Evolutionary conservation across 1,284 basidiomycete species (phyloP).

Genomic region (Mycosarcoma mackinlayi): DNA sequence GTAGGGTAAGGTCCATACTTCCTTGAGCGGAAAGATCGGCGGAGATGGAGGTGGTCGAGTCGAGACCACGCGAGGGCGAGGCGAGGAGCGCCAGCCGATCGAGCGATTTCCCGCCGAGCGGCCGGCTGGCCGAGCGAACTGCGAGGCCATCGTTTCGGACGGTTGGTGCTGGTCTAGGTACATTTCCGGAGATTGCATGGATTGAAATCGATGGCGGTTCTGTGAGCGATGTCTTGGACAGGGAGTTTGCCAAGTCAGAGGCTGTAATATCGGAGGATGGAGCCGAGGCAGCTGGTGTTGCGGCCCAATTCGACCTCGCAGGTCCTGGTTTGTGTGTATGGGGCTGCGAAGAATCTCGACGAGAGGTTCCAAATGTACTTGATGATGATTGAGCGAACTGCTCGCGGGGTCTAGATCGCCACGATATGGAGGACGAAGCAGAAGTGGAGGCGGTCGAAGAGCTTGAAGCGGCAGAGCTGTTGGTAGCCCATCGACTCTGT

Average conservation of each 20-base stretch:
- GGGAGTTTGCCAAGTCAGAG: neutral
- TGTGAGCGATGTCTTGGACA: neutral
- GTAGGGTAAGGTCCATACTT: conserved; percentile 32
- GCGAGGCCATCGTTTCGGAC: conserved; percentile 11
- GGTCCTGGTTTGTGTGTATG: neutral
- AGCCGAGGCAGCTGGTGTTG: neutral
- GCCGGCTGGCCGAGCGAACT: conserved; percentile 14
- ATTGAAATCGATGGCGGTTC: neutral
- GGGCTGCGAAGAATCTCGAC: too few relatives aligned
- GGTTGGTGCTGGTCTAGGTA: neutral
- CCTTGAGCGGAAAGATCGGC: conserved; percentile 24
- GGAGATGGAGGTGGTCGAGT: conserved; percentile 21
- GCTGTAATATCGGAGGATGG: neutral
- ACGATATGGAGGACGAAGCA: conserved; percentile 8
- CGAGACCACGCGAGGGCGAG: conserved; percentile 44
- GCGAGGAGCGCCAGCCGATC: conserved; percentile 47
- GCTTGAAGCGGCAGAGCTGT: neutral
- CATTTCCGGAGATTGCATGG: neutral
- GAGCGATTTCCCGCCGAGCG: conserved; percentile 39
- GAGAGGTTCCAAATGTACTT: neutral
- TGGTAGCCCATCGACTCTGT: conserved; percentile 37
- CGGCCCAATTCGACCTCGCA: conserved; percentile 17
- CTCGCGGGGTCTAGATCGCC: conserved; percentile 9
- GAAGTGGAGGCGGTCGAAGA: neutral
- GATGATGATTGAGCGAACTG: too few relatives aligned